phyloP scores from a whole-genome alignment of 768 basidiomycete genomes.

The Boletales sp. region DNA sequence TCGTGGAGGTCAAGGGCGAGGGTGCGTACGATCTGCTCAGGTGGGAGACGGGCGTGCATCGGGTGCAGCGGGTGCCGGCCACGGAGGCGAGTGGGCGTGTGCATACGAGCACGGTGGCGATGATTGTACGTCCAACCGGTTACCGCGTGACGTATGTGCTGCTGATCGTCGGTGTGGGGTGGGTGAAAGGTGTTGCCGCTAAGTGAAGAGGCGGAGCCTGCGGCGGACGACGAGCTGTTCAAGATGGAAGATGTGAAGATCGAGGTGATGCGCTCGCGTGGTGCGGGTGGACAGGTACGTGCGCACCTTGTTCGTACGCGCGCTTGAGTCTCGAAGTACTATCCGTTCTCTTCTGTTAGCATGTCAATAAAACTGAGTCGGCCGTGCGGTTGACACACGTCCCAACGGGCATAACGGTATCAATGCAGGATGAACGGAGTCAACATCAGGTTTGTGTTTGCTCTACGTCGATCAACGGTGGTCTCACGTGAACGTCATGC shows the following conservation, averaged over 20 bases:
- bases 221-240: conserved; percentile 60
- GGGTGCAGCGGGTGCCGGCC: conserved; percentile 90
- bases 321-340: too few species aligned
- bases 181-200: conserved; percentile 67
- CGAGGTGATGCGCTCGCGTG: conserved; percentile 95
- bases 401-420: conserved; percentile 91
- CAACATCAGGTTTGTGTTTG: conserved; percentile 73
- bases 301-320: too few species aligned
- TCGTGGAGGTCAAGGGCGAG: conserved; percentile 73
- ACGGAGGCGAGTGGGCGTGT: conserved; percentile 86
- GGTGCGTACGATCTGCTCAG: conserved; percentile 76
- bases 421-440: conserved; percentile 96
- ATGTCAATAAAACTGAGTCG: conserved; percentile 98
- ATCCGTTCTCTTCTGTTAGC: conserved; percentile 41
- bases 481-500: background rate
- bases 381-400: conserved; percentile 92
- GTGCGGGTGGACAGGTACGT: conserved; percentile 90
- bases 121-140: conserved; percentile 55
- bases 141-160: too few species aligned
- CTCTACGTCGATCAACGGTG: too few species aligned
- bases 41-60: conserved; percentile 95
- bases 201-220: conserved; percentile 57
- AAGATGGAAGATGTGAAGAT: conserved; percentile 82
- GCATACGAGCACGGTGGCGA: conserved; percentile 88
- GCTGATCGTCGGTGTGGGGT: too few species aligned